phyloP scores from a whole-genome alignment of 2,329 filamentous ascomycete species.

The Arthrinium phaeospermum region DNA sequence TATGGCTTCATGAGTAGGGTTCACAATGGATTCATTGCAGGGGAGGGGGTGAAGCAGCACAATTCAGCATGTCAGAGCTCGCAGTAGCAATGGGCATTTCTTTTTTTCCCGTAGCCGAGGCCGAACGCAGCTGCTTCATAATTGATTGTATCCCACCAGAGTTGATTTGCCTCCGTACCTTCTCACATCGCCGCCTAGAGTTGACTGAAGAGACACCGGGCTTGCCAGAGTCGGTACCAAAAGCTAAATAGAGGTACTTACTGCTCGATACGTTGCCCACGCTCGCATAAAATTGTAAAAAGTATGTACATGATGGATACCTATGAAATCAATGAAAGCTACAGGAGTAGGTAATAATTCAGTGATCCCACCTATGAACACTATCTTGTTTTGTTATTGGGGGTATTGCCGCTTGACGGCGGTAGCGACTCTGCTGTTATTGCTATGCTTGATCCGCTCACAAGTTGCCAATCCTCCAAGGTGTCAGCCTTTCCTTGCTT shows the following conservation, averaged over 20 bases:
- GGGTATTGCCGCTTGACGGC: neutral
- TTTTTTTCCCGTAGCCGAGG: conserved; percentile 1
- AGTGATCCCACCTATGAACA: too few species aligned
- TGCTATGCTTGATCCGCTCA: neutral
- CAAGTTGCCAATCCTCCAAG: neutral
- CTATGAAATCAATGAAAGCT: too few species aligned
- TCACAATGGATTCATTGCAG: conserved; percentile 5
- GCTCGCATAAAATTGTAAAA: too few species aligned
- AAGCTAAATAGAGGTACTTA: too few species aligned
- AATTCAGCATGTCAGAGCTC: neutral
- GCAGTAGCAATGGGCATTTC: neutral
- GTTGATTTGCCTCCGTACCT: neutral
- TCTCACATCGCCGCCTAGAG: neutral
- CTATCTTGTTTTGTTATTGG: neutral
- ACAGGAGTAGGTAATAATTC: too few species aligned
- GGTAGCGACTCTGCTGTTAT: neutral
- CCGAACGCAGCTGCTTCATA: neutral
- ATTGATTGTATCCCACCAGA: conserved; percentile 4
- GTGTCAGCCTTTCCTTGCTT: neutral
- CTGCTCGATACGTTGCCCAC: too few species aligned
- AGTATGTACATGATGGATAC: too few species aligned
- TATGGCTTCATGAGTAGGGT: conserved; percentile 15
- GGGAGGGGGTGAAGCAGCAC: neutral
- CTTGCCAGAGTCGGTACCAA: too few species aligned
- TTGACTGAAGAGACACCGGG: too few species aligned